A percentile compares a stretch with the other conserved stretches of the same genome.
Conservation (phyloP, 1,139 yeast species). For the Candida buenavistaensis region DNA sequence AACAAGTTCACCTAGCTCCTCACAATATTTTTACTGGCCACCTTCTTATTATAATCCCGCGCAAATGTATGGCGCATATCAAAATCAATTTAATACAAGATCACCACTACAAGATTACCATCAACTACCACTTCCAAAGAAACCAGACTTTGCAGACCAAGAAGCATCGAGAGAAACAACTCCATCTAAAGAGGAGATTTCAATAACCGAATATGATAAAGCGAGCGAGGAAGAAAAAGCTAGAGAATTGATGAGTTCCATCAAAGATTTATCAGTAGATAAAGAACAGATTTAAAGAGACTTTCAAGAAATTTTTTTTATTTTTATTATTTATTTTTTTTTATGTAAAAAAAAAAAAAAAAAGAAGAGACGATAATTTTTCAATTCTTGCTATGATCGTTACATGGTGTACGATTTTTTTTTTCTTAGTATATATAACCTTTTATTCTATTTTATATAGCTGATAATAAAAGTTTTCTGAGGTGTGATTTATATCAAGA, state of each 20-base stretch:
- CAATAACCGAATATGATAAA: not conserved
- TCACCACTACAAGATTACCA: conserved; percentile 4
- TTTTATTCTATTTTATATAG: too few relatives aligned
- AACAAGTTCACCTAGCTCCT: not conserved
- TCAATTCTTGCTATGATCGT: too few relatives aligned
- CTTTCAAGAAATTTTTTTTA: too few relatives aligned
- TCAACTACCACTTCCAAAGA: not conserved
- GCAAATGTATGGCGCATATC: conserved; percentile 2
- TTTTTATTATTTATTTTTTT: too few relatives aligned
- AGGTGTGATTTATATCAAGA: too few relatives aligned
- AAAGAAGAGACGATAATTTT: too few relatives aligned
- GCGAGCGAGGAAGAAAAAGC: conserved; percentile 6
- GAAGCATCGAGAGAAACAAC: conserved; percentile 1
- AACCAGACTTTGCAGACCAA: not conserved
- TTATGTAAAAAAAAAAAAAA: too few relatives aligned
- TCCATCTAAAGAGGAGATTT: not conserved
- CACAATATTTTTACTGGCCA: conserved; percentile 1
- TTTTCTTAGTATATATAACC: too few relatives aligned
- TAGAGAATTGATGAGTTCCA: conserved; percentile 4
- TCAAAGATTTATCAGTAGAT: conserved; percentile 5
- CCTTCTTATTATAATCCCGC: conserved; percentile 2
- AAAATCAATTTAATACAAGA: conserved; percentile 1
- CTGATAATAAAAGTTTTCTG: too few relatives aligned
- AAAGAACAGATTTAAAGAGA: not conserved
- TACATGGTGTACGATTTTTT: too few relatives aligned